A percentile compares a stretch with the other conserved stretches of the same genome.
phyloP scores from a whole-genome alignment of 768 basidiomycete species.

The Pisolithus sp. region DNA sequence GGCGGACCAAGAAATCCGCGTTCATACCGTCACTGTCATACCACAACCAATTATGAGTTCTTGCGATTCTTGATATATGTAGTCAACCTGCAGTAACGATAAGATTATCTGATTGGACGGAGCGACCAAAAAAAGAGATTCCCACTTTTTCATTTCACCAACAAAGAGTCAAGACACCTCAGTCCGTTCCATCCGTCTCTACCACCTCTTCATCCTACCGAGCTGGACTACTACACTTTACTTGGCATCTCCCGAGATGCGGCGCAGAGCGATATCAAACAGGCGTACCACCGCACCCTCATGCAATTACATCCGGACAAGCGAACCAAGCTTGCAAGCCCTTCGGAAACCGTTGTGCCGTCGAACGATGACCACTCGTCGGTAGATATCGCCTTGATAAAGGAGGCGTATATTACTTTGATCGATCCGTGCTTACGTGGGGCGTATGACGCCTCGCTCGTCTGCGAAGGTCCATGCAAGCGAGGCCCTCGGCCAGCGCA shows the following conservation, averaged over 20 bases:
- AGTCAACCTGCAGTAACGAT: no score
- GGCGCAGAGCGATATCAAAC: constrained; percentile 51
- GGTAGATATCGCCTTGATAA: constrained; percentile 50
- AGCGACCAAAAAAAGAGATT: no score
- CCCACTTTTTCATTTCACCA: no score
- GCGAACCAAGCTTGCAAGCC: constrained; percentile 8
- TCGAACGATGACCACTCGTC: constrained; percentile 12
- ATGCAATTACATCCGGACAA: constrained; percentile 65
- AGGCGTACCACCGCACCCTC: constrained; percentile 63
- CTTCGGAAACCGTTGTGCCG: constrained; percentile 12
- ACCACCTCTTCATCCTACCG: not conserved
- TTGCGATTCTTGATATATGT: no score
- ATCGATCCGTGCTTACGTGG: constrained; percentile 43
- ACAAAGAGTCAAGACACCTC: no score
- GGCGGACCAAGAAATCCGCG: no score
- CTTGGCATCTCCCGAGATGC: constrained; percentile 49
- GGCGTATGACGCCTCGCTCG: constrained; percentile 40
- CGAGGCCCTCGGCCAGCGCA: constrained; percentile 64
- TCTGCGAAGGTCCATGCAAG: constrained; percentile 3
- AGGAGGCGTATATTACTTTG: constrained; percentile 62
- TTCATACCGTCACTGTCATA: no score
- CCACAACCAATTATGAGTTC: no score
- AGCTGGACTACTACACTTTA: constrained; percentile 52
- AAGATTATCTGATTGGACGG: no score
- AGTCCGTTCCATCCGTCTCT: no score